Evolutionary conservation across 805 yeast species (phyloP), one percentile per base, ranked within the genome.

Genomic region (Ogataea naganishii): DNA sequence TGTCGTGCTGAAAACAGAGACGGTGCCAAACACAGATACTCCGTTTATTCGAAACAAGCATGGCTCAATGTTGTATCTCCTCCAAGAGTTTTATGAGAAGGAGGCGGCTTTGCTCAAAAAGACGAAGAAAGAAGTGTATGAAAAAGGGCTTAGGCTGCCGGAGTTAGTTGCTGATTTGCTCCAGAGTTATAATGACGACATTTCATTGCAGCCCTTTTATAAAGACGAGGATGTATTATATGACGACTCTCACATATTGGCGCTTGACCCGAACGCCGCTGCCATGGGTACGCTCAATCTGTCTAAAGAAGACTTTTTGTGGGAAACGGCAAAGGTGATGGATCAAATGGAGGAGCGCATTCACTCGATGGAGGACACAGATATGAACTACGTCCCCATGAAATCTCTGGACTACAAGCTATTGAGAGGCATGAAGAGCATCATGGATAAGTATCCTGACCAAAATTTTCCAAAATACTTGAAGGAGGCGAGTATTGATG

Each of bases 401-500:
- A 17, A 18, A 6, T 29, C 45, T 26, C 31, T 50, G 7, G 53
- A 47, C 33, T 32, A 39, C 27, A 26, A 14, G 19, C 23, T 47
- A 13, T 27, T 45, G 25, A 35, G 43, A 27, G 22, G 31, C 7
- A 42, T 46, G 28, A 35, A 38, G 27, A 14, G 31, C 16, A 40
- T 37, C 18, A 29, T 41, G 30, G 44, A 44, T 30, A 23, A 28
- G 13, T 8, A 22, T 4, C 24, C 32, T 18, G 37, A 35, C 12
- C 33, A 36, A 17, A 11, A 14, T 11, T 39, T 32, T 31, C 34
- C 38, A 6, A 51, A 63, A 27, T 56, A 60, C 41, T 56, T 64
- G 36, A 47, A 53, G 30, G 71, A 66, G 41, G 61, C 68, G 5
- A 29, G 40, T 16, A 38, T 33, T 14, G 22, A 27, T 11, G 42